Evolutionary conservation across 2,329 filamentous ascomycete species (phyloP), one percentile per base, ranked within the genome.

Genomic region (Orbilia blumenaviensis): DNA sequence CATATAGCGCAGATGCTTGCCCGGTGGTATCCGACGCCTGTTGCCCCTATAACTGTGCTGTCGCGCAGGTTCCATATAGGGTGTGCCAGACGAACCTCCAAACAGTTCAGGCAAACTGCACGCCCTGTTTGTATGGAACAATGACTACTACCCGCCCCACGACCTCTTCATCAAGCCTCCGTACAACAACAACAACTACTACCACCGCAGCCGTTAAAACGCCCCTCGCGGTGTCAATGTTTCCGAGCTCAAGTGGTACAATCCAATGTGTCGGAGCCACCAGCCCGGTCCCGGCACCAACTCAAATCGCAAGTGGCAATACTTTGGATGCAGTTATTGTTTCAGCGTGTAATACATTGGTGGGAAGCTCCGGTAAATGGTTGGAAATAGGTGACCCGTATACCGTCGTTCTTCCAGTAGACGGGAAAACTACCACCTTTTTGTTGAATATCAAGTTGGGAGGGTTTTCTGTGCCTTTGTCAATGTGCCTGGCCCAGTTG

Each of bases 391-490:
- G 48, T 18, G 48, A 66, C n/a, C 48, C 62, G 7, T 66, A 66
- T 6, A 66, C 62, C 7, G 61, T 42, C 1, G 48, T 66, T 2
- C 23, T 66, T 18, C 63, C 48, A 6, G 63, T 66, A 5, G 54
- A 36, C 16, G 63, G 63, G 1, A 34, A 41, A 25, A 1, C 34
- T 0, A 66, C 63, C 7, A 46, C 48, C 7, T 58, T 66, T 9
- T 46, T 58, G 3, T 12, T 66, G 9, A 66, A 66, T 27, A 66
- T 66, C 63, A 46, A 66, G n/a, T 27, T 66, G 7, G 63, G 63
- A 21, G 48, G 63, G 6, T 66, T 58, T 14, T 18, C 63, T n/a
- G 34, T 58, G n/a, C 21, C 42, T 14, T 29, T 44, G 2, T 56
- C 34, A 3, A 29, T 56, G 42, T 66, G 63, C 12, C 23, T 25